phyloP scores from a whole-genome alignment of 2,329 filamentous ascomycete species.

The Rhinocladiella mackenziei region DNA sequence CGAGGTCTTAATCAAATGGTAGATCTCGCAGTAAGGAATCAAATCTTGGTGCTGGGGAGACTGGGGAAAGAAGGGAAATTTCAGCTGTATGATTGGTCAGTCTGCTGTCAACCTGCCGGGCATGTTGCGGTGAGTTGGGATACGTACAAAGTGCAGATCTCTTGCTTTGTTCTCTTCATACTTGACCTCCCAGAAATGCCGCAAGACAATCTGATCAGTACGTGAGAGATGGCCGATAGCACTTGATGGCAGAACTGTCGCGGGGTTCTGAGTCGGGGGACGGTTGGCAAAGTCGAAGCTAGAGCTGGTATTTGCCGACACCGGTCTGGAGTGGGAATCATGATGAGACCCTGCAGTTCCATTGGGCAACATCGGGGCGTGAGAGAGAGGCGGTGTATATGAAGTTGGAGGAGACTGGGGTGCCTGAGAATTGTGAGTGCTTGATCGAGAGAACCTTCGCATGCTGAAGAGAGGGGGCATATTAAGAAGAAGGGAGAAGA shows the following conservation, averaged over 20 bases:
- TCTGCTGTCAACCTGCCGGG: background rate
- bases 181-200: constrained; percentile 30
- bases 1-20: constrained; percentile 29
- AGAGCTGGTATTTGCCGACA: constrained; percentile 23
- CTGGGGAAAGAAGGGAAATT: constrained; percentile 27
- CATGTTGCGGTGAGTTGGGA: too few relatives aligned
- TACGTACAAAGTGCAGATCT: constrained; percentile 29
- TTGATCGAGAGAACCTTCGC: constrained; percentile 22
- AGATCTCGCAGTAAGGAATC: constrained; percentile 29
- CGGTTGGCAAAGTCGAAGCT: constrained; percentile 29
- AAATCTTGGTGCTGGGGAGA: constrained; percentile 25
- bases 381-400: constrained; percentile 24
- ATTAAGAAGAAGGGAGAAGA: constrained; percentile 5
- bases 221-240: constrained; percentile 23
- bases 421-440: constrained; percentile 17
- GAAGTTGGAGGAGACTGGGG: constrained; percentile 21
- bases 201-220: constrained; percentile 29
- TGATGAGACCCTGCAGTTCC: constrained; percentile 13
- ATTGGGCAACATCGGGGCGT: constrained; percentile 23
- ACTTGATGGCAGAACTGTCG: constrained; percentile 19
- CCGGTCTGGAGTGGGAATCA: constrained; percentile 22
- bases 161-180: constrained; percentile 26
- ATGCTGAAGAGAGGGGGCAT: constrained; percentile 26
- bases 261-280: constrained; percentile 17
- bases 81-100: constrained; percentile 20